A percentile compares a stretch with the other conserved stretches of the same genome.
Conservation (phyloP, 2,329 filamentous ascomycete species). For the Sclerotinia subarctica region DNA sequence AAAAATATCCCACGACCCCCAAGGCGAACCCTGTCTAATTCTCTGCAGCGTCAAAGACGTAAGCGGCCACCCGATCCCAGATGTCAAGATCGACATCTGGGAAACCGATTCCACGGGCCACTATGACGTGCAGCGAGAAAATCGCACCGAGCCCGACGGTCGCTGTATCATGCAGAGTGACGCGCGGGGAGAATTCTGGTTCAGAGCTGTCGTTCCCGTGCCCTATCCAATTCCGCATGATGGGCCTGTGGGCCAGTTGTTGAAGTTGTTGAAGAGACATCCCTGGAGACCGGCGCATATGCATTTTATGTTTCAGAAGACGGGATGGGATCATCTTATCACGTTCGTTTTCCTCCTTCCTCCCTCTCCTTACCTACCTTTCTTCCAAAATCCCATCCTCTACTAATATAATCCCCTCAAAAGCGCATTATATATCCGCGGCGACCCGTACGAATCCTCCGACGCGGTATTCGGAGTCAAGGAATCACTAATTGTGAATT, state of each 20-base stretch:
- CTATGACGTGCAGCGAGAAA: slow-evolving; percentile 77
- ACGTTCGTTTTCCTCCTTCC: slow-evolving; percentile 57
- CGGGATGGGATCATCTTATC: slow-evolving; percentile 74
- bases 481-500: slow-evolving; percentile 66
- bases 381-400: too few species aligned
- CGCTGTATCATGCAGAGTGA: slow-evolving; percentile 69
- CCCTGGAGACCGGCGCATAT: slow-evolving; percentile 74
- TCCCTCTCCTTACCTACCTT: too few species aligned
- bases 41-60: slow-evolving; percentile 70
- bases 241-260: slow-evolving; percentile 73
- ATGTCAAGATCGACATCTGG: slow-evolving; percentile 77
- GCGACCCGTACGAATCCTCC: slow-evolving; percentile 75
- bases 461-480: slow-evolving; percentile 91
- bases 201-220: slow-evolving; percentile 79
- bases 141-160: slow-evolving; percentile 63
- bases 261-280: slow-evolving; percentile 67
- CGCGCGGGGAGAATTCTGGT: slow-evolving; percentile 74
- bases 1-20: slow-evolving; percentile 63
- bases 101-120: slow-evolving; percentile 77
- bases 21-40: slow-evolving; percentile 67
- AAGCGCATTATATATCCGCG: slow-evolving; percentile 72
- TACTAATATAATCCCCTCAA: background rate
- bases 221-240: slow-evolving; percentile 83
- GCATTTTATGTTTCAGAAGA: slow-evolving; percentile 86
- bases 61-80: slow-evolving; percentile 56